These are phyloP conservation scores for Aspergillus fumigatus DNA, from an alignment of 2,329 filamentous ascomycete genomes.

Conservation along the genomic window DNA sequence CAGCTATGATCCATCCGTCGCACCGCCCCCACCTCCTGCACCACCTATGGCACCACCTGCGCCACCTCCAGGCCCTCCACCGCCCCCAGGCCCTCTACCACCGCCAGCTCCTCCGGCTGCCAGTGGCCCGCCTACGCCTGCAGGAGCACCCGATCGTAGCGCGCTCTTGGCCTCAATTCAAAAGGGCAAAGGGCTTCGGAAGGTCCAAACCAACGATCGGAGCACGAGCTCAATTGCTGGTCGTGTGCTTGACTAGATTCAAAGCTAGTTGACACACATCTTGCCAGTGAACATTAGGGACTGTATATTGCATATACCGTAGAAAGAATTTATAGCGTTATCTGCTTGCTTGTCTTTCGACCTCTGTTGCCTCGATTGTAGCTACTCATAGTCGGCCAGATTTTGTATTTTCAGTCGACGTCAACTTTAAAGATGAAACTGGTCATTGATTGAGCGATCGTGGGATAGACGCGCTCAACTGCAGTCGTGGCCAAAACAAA, in stretches of 20 bases:
- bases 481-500: background rate
- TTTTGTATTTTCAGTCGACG: background rate
- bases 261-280: background rate
- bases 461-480: background rate
- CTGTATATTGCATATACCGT: too few relatives aligned
- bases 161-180: conserved; percentile 80
- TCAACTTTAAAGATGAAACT: background rate
- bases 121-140: conserved; percentile 37
- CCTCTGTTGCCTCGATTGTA: too few relatives aligned
- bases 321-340: too few relatives aligned
- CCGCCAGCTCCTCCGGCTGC: conserved; percentile 37
- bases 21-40: conserved; percentile 28
- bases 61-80: conserved; percentile 39
- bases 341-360: too few relatives aligned
- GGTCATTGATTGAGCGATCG: background rate
- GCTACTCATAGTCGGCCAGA: background rate
- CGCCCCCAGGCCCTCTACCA: conserved; percentile 26
- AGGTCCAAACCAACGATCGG: conserved; percentile 84
- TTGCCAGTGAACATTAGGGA: too few relatives aligned
- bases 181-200: conserved; percentile 71
- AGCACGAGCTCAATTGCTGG: conserved; percentile 70
- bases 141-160: conserved; percentile 40
- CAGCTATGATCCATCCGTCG: conserved; percentile 13
- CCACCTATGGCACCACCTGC: conserved; percentile 22
- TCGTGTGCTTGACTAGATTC: conserved; percentile 53